Conservation (phyloP, 768 basidiomycete species). For the Cystoderma amianthinum region DNA sequence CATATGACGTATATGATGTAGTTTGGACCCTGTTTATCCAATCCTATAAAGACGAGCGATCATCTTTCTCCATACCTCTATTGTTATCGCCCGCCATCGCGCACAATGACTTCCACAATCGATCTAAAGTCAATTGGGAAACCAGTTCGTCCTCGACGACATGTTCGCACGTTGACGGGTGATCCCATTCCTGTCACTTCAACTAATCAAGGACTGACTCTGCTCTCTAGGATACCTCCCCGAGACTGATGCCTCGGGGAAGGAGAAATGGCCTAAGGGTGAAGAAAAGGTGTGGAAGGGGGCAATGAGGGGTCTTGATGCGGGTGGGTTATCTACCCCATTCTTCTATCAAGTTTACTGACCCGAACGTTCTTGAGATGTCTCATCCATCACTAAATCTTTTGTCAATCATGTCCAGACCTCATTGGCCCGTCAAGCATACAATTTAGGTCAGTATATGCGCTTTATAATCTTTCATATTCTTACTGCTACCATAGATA, state of each 20-base stretch:
- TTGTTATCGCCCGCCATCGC: slow-evolving; percentile 4
- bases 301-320: slow-evolving; percentile 49
- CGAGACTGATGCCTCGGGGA: slow-evolving; percentile 67
- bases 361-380: slow-evolving; percentile 29
- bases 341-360: neutral
- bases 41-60: too few relatives aligned
- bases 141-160: slow-evolving; percentile 50
- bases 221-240: slow-evolving; percentile 59
- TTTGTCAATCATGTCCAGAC: slow-evolving; percentile 84
- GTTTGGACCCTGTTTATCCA: too few relatives aligned
- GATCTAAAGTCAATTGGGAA: slow-evolving; percentile 63
- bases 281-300: slow-evolving; percentile 72
- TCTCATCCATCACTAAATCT: slow-evolving; percentile 59
- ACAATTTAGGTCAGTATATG: slow-evolving; percentile 61
- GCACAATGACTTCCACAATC: slow-evolving; percentile 56
- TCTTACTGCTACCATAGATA: slow-evolving; percentile 29
- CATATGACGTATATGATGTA: too few relatives aligned
- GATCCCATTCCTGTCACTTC: slow-evolving; percentile 6
- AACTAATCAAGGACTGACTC: neutral
- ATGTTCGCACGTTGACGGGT: slow-evolving; percentile 68
- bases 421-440: slow-evolving; percentile 84
- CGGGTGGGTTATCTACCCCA: slow-evolving; percentile 27
- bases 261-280: slow-evolving; percentile 82
- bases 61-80: neutral
- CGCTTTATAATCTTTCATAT: neutral